Conservation (phyloP, 2,329 filamentous ascomycete genomes). For the Cladosporium sp. region DNA sequence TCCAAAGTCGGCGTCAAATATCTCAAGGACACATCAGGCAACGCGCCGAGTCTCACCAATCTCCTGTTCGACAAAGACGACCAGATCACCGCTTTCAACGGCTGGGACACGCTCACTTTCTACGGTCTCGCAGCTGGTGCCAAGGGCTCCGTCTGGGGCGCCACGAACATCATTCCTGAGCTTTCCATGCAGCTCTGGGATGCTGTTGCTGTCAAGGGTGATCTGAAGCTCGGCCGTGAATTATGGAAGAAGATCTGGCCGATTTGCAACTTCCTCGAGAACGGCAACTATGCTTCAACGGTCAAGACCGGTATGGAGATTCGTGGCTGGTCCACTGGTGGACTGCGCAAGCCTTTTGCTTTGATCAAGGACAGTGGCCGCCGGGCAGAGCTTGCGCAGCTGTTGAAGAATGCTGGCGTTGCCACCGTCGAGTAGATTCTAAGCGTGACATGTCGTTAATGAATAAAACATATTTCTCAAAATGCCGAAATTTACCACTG, state of each 20-base stretch:
- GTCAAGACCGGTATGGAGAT: slow-evolving; percentile 50
- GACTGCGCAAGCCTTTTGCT: slow-evolving; percentile 46
- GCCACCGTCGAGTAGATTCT: neutral
- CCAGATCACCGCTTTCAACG: slow-evolving; percentile 47
- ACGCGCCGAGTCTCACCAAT: slow-evolving; percentile 47
- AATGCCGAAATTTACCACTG: too few relatives aligned
- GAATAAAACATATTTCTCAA: too few relatives aligned
- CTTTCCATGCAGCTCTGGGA: slow-evolving; percentile 46
- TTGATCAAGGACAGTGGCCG: slow-evolving; percentile 31
- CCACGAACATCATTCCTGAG: slow-evolving; percentile 48
- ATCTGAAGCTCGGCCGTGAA: slow-evolving; percentile 41
- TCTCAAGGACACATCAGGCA: slow-evolving; percentile 50
- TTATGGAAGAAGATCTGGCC: slow-evolving; percentile 48
- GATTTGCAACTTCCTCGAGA: slow-evolving; percentile 48
- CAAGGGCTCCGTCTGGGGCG: slow-evolving; percentile 48
- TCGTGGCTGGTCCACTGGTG: slow-evolving; percentile 43
- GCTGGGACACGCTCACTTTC: slow-evolving; percentile 52
- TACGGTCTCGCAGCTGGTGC: slow-evolving; percentile 49
- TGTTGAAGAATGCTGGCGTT: slow-evolving; percentile 37
- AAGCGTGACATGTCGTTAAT: too few relatives aligned
- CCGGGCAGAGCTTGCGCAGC: slow-evolving; percentile 32
- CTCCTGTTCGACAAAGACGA: slow-evolving; percentile 41
- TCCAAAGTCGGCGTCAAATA: slow-evolving; percentile 46
- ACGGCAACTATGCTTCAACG: slow-evolving; percentile 43
- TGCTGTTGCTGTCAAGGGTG: slow-evolving; percentile 39